Evolutionary conservation across 2,329 filamentous ascomycete species (phyloP).

Genomic region (Penicillium italicum): DNA sequence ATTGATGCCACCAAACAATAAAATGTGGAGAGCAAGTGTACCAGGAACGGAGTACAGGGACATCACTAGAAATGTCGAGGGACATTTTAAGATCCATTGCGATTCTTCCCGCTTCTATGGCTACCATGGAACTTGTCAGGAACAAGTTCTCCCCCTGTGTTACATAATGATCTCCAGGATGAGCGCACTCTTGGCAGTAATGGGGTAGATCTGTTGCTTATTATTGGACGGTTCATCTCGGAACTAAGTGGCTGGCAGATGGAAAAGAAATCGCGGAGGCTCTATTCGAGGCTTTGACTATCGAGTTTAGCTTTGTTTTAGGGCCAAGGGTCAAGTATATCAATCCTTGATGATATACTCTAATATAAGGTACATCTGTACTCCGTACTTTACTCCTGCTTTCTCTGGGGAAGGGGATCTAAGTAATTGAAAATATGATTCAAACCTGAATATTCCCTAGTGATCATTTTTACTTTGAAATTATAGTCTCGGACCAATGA

Average conservation of each 20-base stretch:
- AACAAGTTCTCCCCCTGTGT: conserved; percentile 10
- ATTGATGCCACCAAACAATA: conserved; percentile 5
- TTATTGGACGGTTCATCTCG: not conserved
- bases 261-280: not conserved
- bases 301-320: not conserved
- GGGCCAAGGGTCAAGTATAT: not conserved
- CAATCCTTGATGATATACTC: not conserved
- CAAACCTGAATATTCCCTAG: not conserved
- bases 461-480: not conserved
- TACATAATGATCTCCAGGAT: conserved; percentile 23
- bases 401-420: not conserved
- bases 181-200: conserved; percentile 6
- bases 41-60: not conserved
- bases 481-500: not conserved
- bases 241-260: not conserved
- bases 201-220: conserved; percentile 14
- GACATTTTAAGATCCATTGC: not conserved
- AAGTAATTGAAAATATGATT: not conserved
- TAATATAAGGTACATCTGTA: too few relatives aligned
- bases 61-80: not conserved
- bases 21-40: not conserved
- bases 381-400: not conserved
- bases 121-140: conserved; percentile 11
- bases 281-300: conserved; percentile 6
- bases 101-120: conserved; percentile 8